A percentile compares a stretch with the other conserved stretches of the same genome.
Evolutionary conservation across 78 protist species (phyloP).

Genomic region (Dictyostelium intermedium): DNA sequence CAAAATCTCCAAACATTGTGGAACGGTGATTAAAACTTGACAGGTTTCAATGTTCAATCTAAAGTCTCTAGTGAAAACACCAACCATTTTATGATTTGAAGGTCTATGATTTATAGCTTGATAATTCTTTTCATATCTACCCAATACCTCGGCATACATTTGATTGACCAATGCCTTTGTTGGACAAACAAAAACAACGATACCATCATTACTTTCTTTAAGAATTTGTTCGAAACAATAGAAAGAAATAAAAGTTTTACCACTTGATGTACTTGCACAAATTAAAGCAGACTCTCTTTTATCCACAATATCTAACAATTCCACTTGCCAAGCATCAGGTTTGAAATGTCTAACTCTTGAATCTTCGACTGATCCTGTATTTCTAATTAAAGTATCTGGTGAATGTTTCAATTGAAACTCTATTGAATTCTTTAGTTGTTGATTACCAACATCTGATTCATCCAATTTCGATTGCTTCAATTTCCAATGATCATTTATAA

Average conservation of each 20-base stretch:
- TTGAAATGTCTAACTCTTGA: conserved; percentile 56
- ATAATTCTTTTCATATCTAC: conserved; percentile 17
- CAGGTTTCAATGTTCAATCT: conserved; percentile 52
- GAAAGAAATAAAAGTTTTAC: conserved; percentile 93
- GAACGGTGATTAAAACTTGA: conserved; percentile 80
- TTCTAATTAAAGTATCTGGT: conserved; percentile 29
- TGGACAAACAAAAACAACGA: conserved; percentile 92
- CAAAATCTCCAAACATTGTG: conserved; percentile 73
- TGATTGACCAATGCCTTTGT: conserved; percentile 93
- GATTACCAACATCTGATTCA: not conserved
- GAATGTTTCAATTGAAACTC: conserved; percentile 18
- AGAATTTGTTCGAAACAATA: conserved; percentile 86
- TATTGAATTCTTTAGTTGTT: not conserved
- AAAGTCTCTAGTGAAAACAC: conserved; percentile 64
- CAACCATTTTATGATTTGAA: conserved; percentile 28
- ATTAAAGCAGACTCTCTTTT: conserved; percentile 80
- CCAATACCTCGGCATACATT: conserved; percentile 71
- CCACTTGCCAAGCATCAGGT: conserved; percentile 94
- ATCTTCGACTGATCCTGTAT: conserved; percentile 3
- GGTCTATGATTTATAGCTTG: not conserved
- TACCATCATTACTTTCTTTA: conserved; percentile 20
- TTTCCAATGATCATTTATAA: not conserved
- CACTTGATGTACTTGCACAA: conserved; percentile 92
- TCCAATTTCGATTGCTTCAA: not conserved
- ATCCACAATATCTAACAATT: conserved; percentile 90